Evolutionary conservation across 345 rosid species (phyloP), one percentile per base, ranked within the genome.

Genomic region (Arabidopsis thaliana): DNA sequence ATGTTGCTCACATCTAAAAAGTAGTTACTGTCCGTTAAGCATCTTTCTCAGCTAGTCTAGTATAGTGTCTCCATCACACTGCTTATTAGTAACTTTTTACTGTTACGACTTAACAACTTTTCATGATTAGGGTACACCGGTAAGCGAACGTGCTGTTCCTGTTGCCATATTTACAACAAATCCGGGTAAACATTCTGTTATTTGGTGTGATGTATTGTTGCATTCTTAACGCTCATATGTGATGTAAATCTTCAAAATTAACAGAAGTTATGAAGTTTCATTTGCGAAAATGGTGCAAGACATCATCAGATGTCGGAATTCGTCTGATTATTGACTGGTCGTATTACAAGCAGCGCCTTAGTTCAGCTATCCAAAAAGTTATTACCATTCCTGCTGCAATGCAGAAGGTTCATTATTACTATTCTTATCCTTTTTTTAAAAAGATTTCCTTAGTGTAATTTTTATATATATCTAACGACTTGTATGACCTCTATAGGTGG

Each of bases 381-480:
- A 82, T 94, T 66, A 94, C 97, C 40, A 94, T 94, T 77, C 98
- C 98, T 85, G 98, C 98, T 50, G 98, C 98, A 72, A 94, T 91
- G 98, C 98, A 94, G 83, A 94, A 94, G 97, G 98, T 94, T 79
- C 62, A 53, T 22, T 64, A 12, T 51, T 28, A 63, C 71, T 64
- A 51, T 58, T 41, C 14, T n/a, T 65, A 69, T 23, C 69, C 62
- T 28, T 34, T 71, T 53, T 10, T 68, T 37, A 16, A 16, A 16
- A 16, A 16, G 20, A 16, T 76, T 24, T 11, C 4, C 62, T 44
- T 45, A 14, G 65, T 48, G 59, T 78, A 52, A 25, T 72, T 48
- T 73, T 37, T 56, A 7, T 56, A 69, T 46, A 60, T 73, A 59
- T 65, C 52, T 67, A 38, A 73, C 62, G 9, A 33, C 71, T 51